Percentiles rank a stretch among this genome's conserved stretches.
Conservation (phyloP, 345 rosid genomes). For the Zanthoxylum bungeanum region DNA sequence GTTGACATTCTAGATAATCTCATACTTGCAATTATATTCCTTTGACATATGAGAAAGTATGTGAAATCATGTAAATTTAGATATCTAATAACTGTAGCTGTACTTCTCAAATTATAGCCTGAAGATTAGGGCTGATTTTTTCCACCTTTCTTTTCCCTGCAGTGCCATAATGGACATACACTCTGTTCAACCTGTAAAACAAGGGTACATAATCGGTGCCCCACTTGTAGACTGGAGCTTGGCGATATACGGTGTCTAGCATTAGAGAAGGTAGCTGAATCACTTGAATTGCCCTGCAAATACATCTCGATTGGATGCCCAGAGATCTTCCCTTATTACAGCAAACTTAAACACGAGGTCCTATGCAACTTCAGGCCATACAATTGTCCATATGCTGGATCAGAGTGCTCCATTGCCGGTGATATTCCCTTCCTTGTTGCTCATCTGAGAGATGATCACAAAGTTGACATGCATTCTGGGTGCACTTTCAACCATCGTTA, state of each 20-base stretch:
- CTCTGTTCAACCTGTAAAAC: slow-evolving; percentile 92
- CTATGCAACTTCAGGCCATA: slow-evolving; percentile 88
- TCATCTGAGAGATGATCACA: slow-evolving; percentile 92
- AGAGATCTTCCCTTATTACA: slow-evolving; percentile 90
- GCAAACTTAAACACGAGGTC: slow-evolving; percentile 89
- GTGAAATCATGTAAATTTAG: background rate
- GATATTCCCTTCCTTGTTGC: slow-evolving; percentile 86
- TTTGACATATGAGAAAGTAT: background rate
- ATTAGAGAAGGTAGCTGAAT: slow-evolving; percentile 90
- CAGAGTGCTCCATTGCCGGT: slow-evolving; percentile 78
- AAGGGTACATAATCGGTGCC: slow-evolving; percentile 87
- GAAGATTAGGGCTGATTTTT: background rate
- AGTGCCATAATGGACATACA: slow-evolving; percentile 99
- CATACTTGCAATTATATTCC: background rate
- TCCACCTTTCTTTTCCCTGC: slow-evolving; percentile 18
- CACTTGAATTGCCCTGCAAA: slow-evolving; percentile 89
- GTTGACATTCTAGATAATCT: background rate
- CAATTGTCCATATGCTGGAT: slow-evolving; percentile 91
- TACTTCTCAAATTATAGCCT: background rate
- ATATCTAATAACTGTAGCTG: background rate
- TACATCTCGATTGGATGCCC: slow-evolving; percentile 78
- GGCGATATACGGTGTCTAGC: slow-evolving; percentile 97
- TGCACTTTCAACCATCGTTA: slow-evolving; percentile 96
- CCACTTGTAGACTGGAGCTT: slow-evolving; percentile 97
- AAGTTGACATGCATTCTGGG: slow-evolving; percentile 97